Base-by-base conservation (phyloP, 805 yeast species). In the Pichia manshurica region DNA sequence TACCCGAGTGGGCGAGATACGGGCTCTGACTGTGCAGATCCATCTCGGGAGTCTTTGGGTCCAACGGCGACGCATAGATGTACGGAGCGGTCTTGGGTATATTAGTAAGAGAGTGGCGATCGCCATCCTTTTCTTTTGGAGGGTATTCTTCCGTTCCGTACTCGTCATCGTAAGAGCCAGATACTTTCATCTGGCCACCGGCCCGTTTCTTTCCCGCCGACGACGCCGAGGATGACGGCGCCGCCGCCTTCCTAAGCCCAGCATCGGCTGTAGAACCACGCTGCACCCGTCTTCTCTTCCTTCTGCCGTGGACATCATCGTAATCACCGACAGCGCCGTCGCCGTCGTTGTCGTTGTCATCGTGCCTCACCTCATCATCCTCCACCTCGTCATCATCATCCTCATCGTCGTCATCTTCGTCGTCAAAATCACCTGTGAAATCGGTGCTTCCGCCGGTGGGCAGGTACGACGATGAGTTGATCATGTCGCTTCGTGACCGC, bases 281-380 rank as follows among this genome's bases (percentile, higher is more conserved):
- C n/a, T n/a, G n/a, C n/a, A 25, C 29, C 29, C 29, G 29, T 25
- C 29, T 10, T n/a, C n/a, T n/a, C n/a, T n/a, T n/a, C n/a, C n/a
- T n/a, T n/a, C n/a, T n/a, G n/a, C n/a, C n/a, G n/a, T n/a, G n/a
- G n/a, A 49, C 52, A 4, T 33, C 36, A 20, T 32, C 19, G 5
- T 40, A 43, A 10, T 49, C 53, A 7, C 47, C 52, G 5, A 29
- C 54, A 35, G 45, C 56, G 7, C 51, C 53, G 15, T 51, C 51
- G 3, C 46, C 54, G 0, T 53, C 45, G 9, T 49, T 54, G 8
- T 45, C 53, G 6, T 38, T 47, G 17, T 45, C 34, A 1, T 36
- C 46, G 5, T 46, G 40, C 16, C 44, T 25, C 7, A 10, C 36
- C 8, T 33, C 40, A 29, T 32, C 29, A 12, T 41, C 42, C 7